Percentiles rank a stretch among this genome's conserved stretches.
Evolutionary conservation across 2,329 filamentous ascomycete species (phyloP).

Genomic region (Hortaea sp.): DNA sequence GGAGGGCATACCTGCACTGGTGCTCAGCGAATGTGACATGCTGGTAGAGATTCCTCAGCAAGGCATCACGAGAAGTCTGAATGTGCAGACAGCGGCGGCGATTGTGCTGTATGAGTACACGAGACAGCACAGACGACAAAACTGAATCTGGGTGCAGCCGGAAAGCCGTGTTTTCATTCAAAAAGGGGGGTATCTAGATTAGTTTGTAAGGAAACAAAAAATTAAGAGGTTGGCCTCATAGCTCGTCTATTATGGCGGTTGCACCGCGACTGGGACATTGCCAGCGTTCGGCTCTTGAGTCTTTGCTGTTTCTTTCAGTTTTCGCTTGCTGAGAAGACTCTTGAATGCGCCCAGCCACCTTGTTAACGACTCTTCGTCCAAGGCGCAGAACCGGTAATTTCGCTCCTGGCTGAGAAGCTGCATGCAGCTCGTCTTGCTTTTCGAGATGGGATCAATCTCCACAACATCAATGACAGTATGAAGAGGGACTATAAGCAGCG

Average conservation of each 20-base stretch:
- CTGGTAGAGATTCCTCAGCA: slow-evolving; percentile 44
- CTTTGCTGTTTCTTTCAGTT: slow-evolving; percentile 1
- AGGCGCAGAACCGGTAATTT: slow-evolving; percentile 45
- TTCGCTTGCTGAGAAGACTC: slow-evolving; percentile 53
- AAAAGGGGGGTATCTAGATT: no score
- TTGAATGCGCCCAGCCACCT: slow-evolving; percentile 87
- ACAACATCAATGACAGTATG: slow-evolving; percentile 76
- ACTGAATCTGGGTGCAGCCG: not conserved
- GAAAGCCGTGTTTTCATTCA: no score
- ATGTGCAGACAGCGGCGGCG: slow-evolving; percentile 45
- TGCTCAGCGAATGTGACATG: slow-evolving; percentile 40
- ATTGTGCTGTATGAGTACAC: slow-evolving; percentile 44
- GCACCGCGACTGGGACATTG: slow-evolving; percentile 1
- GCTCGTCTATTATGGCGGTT: not conserved
- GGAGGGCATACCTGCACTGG: slow-evolving; percentile 39
- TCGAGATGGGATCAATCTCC: slow-evolving; percentile 79
- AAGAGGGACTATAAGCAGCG: slow-evolving; percentile 71
- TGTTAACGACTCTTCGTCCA: slow-evolving; percentile 71
- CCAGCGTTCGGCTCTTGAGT: not conserved
- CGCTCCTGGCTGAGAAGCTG: slow-evolving; percentile 90
- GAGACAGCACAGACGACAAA: slow-evolving; percentile 25
- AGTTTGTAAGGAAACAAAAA: no score
- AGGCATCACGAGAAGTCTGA: slow-evolving; percentile 44
- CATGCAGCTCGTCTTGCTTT: slow-evolving; percentile 75
- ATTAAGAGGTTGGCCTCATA: no score